Conservation (phyloP, 1,139 yeast species). For the Yamadazyma mexicana region DNA sequence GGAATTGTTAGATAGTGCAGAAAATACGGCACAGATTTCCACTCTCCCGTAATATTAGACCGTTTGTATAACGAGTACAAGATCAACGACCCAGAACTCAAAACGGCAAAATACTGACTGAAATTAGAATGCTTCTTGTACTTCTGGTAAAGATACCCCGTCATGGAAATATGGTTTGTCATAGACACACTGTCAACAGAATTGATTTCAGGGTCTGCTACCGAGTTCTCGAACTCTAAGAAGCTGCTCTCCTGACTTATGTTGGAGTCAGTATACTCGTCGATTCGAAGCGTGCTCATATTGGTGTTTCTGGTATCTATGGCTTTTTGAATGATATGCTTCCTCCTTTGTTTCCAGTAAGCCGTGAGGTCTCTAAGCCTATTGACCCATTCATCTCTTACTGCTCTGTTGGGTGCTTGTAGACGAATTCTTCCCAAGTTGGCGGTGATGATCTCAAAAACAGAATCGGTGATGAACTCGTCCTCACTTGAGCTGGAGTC, state of each 20-base stretch:
- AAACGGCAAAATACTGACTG: constrained; percentile 56
- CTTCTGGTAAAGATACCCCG: constrained; percentile 70
- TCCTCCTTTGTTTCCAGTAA: constrained; percentile 61
- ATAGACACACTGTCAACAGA: constrained; percentile 60
- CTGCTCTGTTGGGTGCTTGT: constrained; percentile 51
- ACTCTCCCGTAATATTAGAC: constrained; percentile 45
- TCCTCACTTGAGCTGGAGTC: constrained; percentile 23
- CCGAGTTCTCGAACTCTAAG: constrained; percentile 57
- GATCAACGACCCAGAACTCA: constrained; percentile 68
- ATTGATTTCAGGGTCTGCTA: constrained; percentile 53
- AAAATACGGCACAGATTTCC: constrained; percentile 44
- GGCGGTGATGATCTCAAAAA: constrained; percentile 52
- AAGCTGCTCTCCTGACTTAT: constrained; percentile 48
- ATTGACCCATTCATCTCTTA: constrained; percentile 67
- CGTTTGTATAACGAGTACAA: constrained; percentile 50
- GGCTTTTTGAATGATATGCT: constrained; percentile 41
- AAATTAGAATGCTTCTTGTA: constrained; percentile 69
- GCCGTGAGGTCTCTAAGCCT: constrained; percentile 42
- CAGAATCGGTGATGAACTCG: constrained; percentile 37
- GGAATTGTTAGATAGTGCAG: constrained; percentile 59
- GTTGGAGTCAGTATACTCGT: constrained; percentile 60
- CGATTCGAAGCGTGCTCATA: constrained; percentile 45
- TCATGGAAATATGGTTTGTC: constrained; percentile 56
- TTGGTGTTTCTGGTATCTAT: constrained; percentile 47
- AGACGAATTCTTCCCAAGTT: constrained; percentile 52